Conservation (phyloP, 306 rosid genomes). For the Prunus fruticosa region DNA sequence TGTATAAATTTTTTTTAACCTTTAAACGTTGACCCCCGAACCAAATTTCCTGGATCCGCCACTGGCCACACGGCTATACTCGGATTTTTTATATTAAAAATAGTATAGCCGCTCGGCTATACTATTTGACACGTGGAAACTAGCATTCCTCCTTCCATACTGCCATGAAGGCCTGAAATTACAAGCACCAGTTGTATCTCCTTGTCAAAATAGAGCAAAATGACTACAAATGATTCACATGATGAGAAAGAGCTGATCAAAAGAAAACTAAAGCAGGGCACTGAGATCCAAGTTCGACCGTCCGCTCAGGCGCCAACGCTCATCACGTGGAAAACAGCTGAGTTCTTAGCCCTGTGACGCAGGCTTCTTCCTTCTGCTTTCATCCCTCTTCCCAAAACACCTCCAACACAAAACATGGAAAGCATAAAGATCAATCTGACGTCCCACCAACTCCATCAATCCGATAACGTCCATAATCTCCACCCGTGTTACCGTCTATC, state of each 20-base stretch:
- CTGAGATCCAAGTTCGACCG: slow-evolving; percentile 23
- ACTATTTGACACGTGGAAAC: not conserved
- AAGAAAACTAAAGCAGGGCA: too few relatives aligned
- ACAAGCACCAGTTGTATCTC: not conserved
- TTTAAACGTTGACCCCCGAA: too few relatives aligned
- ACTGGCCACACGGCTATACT: too few relatives aligned
- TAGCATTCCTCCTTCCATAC: slow-evolving; percentile 44
- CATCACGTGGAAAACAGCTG: slow-evolving; percentile 29
- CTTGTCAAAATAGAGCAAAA: not conserved
- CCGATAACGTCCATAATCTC: too few relatives aligned
- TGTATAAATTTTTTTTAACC: too few relatives aligned
- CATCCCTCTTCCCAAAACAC: slow-evolving; percentile 13
- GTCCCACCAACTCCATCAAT: too few relatives aligned
- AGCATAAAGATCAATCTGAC: slow-evolving; percentile 18
- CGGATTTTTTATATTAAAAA: too few relatives aligned
- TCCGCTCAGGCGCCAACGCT: slow-evolving; percentile 49
- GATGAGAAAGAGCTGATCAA: not conserved
- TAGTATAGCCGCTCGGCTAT: too few relatives aligned
- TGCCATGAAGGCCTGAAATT: slow-evolving; percentile 37
- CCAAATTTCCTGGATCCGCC: too few relatives aligned
- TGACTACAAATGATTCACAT: not conserved
- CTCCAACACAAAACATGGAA: slow-evolving; percentile 14
- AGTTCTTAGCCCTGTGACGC: slow-evolving; percentile 4
- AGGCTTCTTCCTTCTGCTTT: slow-evolving; percentile 17
- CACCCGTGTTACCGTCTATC: too few relatives aligned